phyloP scores from a whole-genome alignment of 108 stramenopile species.

The Nitzschia putrida region DNA sequence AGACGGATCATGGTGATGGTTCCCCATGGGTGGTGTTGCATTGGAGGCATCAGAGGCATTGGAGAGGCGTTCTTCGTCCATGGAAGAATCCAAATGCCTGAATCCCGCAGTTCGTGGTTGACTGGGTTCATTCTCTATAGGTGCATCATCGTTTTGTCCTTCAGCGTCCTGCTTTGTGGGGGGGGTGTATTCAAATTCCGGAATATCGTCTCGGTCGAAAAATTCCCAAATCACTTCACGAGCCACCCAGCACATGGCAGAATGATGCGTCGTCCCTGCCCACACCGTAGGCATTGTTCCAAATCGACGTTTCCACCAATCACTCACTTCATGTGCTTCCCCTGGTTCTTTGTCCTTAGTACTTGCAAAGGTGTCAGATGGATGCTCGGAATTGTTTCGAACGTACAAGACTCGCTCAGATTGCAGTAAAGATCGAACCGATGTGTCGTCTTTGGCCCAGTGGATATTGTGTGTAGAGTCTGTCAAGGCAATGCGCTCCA shows the following conservation, averaged over 20 bases:
- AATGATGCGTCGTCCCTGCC: conserved; percentile 62
- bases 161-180: no score
- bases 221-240: conserved; percentile 49
- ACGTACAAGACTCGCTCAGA: conserved; percentile 48
- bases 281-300: conserved; percentile 54
- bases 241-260: conserved; percentile 46
- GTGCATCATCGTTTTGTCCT: no score
- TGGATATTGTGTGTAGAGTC: conserved; percentile 66
- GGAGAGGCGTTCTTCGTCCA: no score
- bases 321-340: conserved; percentile 34
- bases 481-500: conserved; percentile 52
- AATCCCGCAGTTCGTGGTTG: no score
- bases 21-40: no score
- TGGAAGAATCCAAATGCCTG: no score
- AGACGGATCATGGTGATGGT: no score
- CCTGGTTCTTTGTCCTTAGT: conserved; percentile 29
- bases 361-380: conserved; percentile 28
- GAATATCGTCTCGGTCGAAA: conserved; percentile 35
- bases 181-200: no score
- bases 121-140: no score
- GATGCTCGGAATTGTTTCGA: conserved; percentile 35
- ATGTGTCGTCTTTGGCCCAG: conserved; percentile 45
- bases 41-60: no score
- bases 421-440: conserved; percentile 37
- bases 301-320: conserved; percentile 58